Base-by-base conservation (phyloP, 257 asterid species). In the Catharanthus roseus region DNA sequence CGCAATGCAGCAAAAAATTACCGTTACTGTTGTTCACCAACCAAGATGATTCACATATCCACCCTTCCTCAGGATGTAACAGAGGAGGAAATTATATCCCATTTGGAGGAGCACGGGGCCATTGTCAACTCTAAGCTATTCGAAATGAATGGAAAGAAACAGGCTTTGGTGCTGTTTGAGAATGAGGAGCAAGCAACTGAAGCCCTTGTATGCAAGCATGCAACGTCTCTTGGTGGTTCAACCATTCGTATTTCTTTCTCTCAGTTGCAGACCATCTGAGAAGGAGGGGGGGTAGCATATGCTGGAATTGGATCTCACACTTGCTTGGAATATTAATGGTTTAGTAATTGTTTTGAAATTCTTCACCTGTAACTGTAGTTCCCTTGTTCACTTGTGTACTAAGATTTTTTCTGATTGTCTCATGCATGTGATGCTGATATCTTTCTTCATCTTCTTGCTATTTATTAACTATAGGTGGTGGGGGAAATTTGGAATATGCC, bases 171-270 rank as follows among this genome's bases (percentile, higher is more conserved):
- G 72, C 95, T 88, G 53, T 89, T 88, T 61, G 97, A 95, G 79
- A 89, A 78, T 19, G 97, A 95, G 82, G 97, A 91, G 85, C 91
- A 86, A 83, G 97, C 99, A 34, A 87, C 99, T 41, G 99, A 95
- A 83, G 95, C 97, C 72, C 95, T 95, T 67, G 95, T 89, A 74
- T 89, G 99, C 88, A 95, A 95, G 85, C 97, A 95, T 77, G 99
- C 99, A 29, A 89, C 97, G 11, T 82, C 96, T 3, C 93, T 95
- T 28, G 83, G 85, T 68, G 97, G 96, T 67, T 86, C 97, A 15
- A 89, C 85, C 73, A 89, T 95, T 68, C 84, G 96, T 49, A 93
- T 93, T 74, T 93, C 99, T 50, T 91, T 93, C 78, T 93, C 99
- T 64, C 99, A 93, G 90, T 82, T 93, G 81, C 99, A 93, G 81